These are phyloP conservation scores for Phytophthora niederhauseri DNA, from an alignment of 352 stramenopile species.

Conservation along the genomic window DNA sequence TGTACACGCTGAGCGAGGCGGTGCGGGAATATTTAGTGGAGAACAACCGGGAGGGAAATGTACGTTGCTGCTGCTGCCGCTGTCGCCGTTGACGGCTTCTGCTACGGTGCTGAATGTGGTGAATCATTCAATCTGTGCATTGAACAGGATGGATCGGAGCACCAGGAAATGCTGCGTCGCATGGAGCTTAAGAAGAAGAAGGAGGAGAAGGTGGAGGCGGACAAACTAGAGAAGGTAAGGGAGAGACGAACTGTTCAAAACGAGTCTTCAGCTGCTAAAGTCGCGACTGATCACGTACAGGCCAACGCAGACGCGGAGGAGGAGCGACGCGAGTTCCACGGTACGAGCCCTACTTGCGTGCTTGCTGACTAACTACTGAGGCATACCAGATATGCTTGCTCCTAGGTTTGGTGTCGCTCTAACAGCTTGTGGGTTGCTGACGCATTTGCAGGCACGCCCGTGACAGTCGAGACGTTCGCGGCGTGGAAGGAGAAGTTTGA, in stretches of 20 bases:
- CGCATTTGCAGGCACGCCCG: conserved; percentile 58
- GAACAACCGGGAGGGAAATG: conserved; percentile 88
- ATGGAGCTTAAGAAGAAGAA: conserved; percentile 84
- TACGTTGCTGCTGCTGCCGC: conserved; percentile 30
- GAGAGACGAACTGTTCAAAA: background rate
- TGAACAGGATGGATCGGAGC: conserved; percentile 81
- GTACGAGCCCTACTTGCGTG: conserved; percentile 11
- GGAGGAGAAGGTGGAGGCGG: conserved; percentile 67
- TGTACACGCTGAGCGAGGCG: conserved; percentile 86
- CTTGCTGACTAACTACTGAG: background rate
- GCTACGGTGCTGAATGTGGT: conserved; percentile 7
- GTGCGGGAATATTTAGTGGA: conserved; percentile 88
- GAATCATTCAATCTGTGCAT: conserved; percentile 2
- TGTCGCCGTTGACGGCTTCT: background rate
- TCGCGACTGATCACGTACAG: conserved; percentile 21
- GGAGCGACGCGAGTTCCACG: conserved; percentile 38
- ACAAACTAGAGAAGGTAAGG: conserved; percentile 49
- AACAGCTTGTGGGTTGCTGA: conserved; percentile 5
- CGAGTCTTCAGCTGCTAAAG: conserved; percentile 19
- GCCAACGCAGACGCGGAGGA: conserved; percentile 35
- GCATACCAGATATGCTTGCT: background rate
- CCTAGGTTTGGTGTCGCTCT: background rate
- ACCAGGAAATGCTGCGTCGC: conserved; percentile 89
- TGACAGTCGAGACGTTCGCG: conserved; percentile 79
- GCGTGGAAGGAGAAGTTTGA: conserved; percentile 81